These are phyloP conservation scores for Colletotrichum cordylinicola DNA, from an alignment of 2,329 filamentous ascomycete genomes.

Conservation along the genomic window DNA sequence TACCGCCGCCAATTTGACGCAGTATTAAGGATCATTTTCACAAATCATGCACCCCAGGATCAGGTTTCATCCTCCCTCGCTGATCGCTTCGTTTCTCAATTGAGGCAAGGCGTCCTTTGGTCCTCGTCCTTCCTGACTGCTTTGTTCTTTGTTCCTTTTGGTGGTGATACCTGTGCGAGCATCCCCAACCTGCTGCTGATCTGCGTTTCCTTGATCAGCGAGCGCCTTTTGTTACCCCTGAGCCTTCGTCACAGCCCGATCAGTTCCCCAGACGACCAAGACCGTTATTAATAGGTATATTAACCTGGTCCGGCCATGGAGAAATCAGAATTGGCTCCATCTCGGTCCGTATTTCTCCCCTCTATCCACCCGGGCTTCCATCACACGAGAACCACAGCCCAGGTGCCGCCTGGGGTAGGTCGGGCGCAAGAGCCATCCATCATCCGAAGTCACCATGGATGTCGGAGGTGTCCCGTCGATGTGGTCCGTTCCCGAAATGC, in stretches of 20 bases:
- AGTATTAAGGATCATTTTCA: slow-evolving; percentile 12
- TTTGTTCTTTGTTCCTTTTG: not conserved
- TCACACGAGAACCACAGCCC: not conserved
- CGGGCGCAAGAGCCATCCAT: slow-evolving; percentile 2
- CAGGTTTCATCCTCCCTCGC: not conserved
- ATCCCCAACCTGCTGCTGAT: not conserved
- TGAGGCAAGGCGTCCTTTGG: not conserved
- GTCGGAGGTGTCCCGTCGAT: not conserved
- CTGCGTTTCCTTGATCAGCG: not conserved
- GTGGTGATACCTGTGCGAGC: not conserved
- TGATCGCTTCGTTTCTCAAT: not conserved
- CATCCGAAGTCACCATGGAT: slow-evolving; percentile 9
- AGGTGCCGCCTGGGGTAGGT: not conserved
- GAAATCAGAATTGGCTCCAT: not conserved
- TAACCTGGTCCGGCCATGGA: not conserved
- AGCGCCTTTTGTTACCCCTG: not conserved
- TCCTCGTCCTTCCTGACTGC: not conserved
- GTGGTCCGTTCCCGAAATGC: slow-evolving; percentile 13
- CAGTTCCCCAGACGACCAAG: slow-evolving; percentile 14
- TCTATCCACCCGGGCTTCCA: not conserved
- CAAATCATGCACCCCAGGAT: slow-evolving; percentile 5
- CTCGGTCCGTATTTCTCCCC: not conserved
- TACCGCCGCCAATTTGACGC: slow-evolving; percentile 10
- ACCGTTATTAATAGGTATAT: not conserved
- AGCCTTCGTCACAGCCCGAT: not conserved